These are phyloP conservation scores for Aspergillus hancockii DNA, from an alignment of 495 filamentous ascomycete species.

Conservation along the genomic window DNA sequence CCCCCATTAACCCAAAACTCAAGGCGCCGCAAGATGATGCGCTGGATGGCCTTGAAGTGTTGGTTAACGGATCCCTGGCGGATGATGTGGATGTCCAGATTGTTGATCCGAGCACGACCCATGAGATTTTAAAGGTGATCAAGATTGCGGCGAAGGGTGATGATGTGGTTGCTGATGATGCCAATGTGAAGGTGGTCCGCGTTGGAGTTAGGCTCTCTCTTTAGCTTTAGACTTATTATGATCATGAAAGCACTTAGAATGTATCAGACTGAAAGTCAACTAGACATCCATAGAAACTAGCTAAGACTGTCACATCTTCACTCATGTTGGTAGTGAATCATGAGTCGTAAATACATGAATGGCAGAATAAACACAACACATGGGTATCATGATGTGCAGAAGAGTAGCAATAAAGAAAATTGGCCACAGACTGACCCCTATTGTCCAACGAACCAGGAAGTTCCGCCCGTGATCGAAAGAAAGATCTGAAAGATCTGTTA, in stretches of 20 bases:
- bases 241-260: background rate
- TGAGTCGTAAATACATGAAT: slow-evolving; percentile 3
- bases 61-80: slow-evolving; percentile 37
- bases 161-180: slow-evolving; percentile 16
- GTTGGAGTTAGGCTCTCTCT: slow-evolving; percentile 8
- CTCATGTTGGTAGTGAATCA: slow-evolving; percentile 2
- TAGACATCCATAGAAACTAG: background rate
- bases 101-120: slow-evolving; percentile 36
- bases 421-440: background rate
- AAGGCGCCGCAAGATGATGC: slow-evolving; percentile 38
- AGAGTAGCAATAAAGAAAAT: background rate
- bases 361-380: slow-evolving; percentile 22
- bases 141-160: slow-evolving; percentile 12
- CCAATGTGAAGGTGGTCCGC: slow-evolving; percentile 18
- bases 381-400: slow-evolving; percentile 26
- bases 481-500: background rate
- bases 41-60: slow-evolving; percentile 37
- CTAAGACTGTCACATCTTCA: background rate
- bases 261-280: background rate
- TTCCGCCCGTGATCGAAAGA: background rate
- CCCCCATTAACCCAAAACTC: slow-evolving; percentile 34
- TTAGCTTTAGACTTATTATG: background rate
- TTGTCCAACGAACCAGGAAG: background rate
- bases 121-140: slow-evolving; percentile 31
- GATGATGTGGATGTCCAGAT: slow-evolving; percentile 31